Base-by-base conservation (phyloP, 257 asterid genomes). In the Scutellaria minor region DNA sequence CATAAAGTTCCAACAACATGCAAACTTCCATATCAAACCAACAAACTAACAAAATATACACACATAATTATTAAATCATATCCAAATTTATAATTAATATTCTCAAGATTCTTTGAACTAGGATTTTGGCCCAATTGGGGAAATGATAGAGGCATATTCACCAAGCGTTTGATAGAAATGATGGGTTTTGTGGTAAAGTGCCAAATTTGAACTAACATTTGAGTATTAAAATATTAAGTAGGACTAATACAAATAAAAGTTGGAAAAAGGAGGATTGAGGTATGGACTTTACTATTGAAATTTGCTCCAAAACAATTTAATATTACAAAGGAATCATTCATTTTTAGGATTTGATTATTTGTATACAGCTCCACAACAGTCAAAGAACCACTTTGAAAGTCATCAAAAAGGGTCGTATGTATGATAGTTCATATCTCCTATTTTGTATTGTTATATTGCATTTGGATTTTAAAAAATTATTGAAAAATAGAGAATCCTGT, bases 241-340 rank as follows among this genome's bases (percentile, higher is more conserved):
- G 44, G 14, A 72, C 15, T 37, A 70, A 66, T 53, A 71, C 31
- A 66, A 71, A 61, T 6, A 50, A 74, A 76, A 71, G 69, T 42
- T 11, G 82, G 27, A 75, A 78, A 78, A 76, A 53, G 76, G 41
- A 60, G 46, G 46, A 64, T 31, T 68, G 53, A 69, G 83, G 78
- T 41, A 89, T 85, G 93, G 91, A 72, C 75, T 67, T 64, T 81
- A 78, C 24, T 63, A 75, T 83, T 60, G 24, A 81, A 77, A 68
- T 27, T 55, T 70, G 9, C 9, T 50, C 68, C 63, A 51, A 78
- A 71, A 5, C 7, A 72, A 75, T 75, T 68, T 58, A 82, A 64
- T 72, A 84, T 22, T 31, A 60, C 57, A 77, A 82, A 74, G 75
- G 71, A 63, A 75, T 68, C 68, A 79, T 50, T 70, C 79, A 50